A percentile compares a stretch with the other conserved stretches of the same genome.
Conservation (phyloP, 768 basidiomycete genomes). For the Tephrocybe sp. region DNA sequence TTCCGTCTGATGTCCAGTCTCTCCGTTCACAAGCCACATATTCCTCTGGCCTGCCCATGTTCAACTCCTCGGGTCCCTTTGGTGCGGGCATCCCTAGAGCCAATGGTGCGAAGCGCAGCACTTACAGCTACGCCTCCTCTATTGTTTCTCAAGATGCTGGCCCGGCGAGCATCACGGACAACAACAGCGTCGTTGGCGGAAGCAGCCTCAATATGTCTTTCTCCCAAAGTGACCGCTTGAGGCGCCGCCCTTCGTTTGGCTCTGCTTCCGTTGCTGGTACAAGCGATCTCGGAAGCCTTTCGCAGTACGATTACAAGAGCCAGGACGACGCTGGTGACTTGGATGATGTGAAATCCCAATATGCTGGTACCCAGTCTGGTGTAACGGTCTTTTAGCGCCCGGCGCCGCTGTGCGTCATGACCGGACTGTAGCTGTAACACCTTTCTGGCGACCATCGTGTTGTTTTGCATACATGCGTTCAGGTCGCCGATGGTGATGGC, state of each 20-base stretch:
- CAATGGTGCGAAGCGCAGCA: conserved; percentile 69
- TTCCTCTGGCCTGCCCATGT: conserved; percentile 88
- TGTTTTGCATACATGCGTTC: conserved; percentile 6
- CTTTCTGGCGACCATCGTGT: conserved; percentile 6
- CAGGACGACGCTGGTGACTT: conserved; percentile 78
- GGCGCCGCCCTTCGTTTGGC: conserved; percentile 71
- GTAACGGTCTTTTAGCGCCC: conserved; percentile 70
- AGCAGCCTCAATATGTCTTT: conserved; percentile 66
- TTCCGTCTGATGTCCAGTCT: conserved; percentile 94
- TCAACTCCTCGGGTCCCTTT: conserved; percentile 67
- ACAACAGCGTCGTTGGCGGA: conserved; percentile 59
- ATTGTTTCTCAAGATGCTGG: conserved; percentile 91
- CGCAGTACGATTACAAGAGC: conserved; percentile 83
- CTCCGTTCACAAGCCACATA: conserved; percentile 96
- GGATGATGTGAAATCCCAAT: conserved; percentile 89
- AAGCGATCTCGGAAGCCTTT: conserved; percentile 77
- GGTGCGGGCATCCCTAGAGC: conserved; percentile 63
- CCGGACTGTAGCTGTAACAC: conserved; percentile 4
- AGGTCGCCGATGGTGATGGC: conserved; percentile 7
- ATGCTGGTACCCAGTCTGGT: conserved; percentile 80
- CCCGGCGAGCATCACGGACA: conserved; percentile 50
- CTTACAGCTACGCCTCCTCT: conserved; percentile 84
- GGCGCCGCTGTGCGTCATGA: background rate
- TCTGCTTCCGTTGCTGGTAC: conserved; percentile 67
- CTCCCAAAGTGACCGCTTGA: conserved; percentile 88